Evolutionary conservation across 148 eudicot species (phyloP).

Genomic region (Mesembryanthemum crystallinum): DNA sequence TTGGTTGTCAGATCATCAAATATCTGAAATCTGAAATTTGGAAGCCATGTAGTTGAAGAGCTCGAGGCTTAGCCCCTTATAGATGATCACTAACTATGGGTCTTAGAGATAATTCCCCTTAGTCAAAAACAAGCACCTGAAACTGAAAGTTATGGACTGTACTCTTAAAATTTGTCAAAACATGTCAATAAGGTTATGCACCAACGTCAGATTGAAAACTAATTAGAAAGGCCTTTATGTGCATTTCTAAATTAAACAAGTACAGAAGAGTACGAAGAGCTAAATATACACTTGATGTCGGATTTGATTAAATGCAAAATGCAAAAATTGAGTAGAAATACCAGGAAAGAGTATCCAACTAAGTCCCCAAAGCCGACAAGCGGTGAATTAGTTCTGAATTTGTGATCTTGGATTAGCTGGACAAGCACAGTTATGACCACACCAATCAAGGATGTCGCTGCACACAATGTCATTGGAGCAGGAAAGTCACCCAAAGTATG

Average conservation of each 20-base stretch:
- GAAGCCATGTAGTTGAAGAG: too few relatives aligned
- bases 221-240: too few relatives aligned
- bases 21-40: too few relatives aligned
- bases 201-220: background rate
- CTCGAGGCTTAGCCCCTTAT: too few relatives aligned
- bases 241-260: too few relatives aligned
- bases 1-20: too few relatives aligned
- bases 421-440: slow-evolving; percentile 36
- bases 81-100: too few relatives aligned
- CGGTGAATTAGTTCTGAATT: slow-evolving; percentile 42
- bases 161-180: too few relatives aligned
- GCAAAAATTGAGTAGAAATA: slow-evolving; percentile 19
- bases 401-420: slow-evolving; percentile 38
- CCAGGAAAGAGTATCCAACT: slow-evolving; percentile 50
- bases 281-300: background rate
- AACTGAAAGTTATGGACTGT: too few relatives aligned
- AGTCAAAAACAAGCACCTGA: background rate
- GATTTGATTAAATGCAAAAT: background rate
- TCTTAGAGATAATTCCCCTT: too few relatives aligned
- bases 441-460: slow-evolving; percentile 61
- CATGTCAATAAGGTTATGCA: background rate
- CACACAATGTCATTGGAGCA: slow-evolving; percentile 63
- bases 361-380: slow-evolving; percentile 29
- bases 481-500: slow-evolving; percentile 55
- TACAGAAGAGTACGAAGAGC: background rate